phyloP scores from a whole-genome alignment of 2,329 filamentous ascomycete genomes.

The Fusarium sacchari region DNA sequence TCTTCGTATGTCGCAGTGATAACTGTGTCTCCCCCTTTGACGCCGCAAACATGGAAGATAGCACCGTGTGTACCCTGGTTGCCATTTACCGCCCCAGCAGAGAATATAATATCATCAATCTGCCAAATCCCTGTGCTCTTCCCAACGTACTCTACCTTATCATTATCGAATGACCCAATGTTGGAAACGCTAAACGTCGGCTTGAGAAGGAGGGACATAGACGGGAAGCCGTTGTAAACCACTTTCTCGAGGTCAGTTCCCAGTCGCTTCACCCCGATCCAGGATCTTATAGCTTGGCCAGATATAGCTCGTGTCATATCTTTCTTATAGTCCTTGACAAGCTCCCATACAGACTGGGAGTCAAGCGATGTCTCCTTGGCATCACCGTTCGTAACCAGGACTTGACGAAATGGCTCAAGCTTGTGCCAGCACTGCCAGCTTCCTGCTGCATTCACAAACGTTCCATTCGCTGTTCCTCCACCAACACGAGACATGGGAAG shows the following conservation, averaged over 20 bases:
- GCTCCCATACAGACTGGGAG: background rate
- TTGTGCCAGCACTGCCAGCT: constrained; percentile 10
- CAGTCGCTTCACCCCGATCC: constrained; percentile 6
- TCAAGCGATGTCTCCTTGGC: background rate
- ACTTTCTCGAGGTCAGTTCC: constrained; percentile 13
- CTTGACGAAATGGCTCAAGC: background rate
- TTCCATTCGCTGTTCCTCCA: background rate
- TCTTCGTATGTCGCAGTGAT: constrained; percentile 25
- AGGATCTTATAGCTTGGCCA: background rate
- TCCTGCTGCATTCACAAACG: background rate
- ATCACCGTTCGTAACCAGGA: background rate
- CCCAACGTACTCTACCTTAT: accelerated
- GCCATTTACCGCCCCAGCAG: constrained; percentile 15
- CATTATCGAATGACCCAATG: background rate
- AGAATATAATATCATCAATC: constrained; percentile 32
- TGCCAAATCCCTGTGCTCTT: background rate
- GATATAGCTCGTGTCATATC: background rate
- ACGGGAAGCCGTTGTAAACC: constrained; percentile 1
- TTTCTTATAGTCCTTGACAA: constrained; percentile 6
- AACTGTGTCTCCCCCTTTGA: constrained; percentile 17
- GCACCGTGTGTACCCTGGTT: constrained; percentile 6
- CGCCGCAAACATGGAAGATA: constrained; percentile 10
- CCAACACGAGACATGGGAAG: background rate
- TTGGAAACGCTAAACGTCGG: constrained; percentile 23
- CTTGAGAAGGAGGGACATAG: constrained; percentile 16